Percentiles rank a stretch among this genome's conserved stretches.
Conservation (phyloP, 352 stramenopile species). For the Nothophytophthora sp. region DNA sequence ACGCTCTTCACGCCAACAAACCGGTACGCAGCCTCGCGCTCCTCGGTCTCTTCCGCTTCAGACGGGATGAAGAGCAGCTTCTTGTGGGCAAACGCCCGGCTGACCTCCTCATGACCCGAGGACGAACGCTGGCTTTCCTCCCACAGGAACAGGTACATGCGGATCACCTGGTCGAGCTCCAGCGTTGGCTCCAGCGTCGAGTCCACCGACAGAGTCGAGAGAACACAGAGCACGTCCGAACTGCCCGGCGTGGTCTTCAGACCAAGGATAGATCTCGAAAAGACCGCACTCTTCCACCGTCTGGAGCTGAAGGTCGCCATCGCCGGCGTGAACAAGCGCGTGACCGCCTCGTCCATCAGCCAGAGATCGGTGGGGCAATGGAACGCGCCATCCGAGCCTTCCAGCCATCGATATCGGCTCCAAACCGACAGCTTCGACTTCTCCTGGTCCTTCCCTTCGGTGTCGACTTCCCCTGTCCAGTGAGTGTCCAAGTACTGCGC, state of each 20-base stretch:
- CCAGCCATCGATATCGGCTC: slow-evolving; percentile 37
- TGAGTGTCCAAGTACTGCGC: slow-evolving; percentile 41
- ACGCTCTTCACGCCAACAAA: slow-evolving; percentile 32
- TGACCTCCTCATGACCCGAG: slow-evolving; percentile 16
- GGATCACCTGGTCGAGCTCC: slow-evolving; percentile 20
- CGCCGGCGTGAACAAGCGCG: slow-evolving; percentile 35
- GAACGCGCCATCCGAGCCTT: slow-evolving; percentile 39
- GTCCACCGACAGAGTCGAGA: slow-evolving; percentile 31
- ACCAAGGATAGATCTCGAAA: slow-evolving; percentile 37
- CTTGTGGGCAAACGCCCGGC: slow-evolving; percentile 25
- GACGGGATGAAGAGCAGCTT: slow-evolving; percentile 27
- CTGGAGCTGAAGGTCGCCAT: slow-evolving; percentile 52
- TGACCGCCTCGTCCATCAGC: slow-evolving; percentile 29
- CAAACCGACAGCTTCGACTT: slow-evolving; percentile 18
- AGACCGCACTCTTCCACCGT: slow-evolving; percentile 35
- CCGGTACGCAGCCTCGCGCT: neutral
- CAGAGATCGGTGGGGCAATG: slow-evolving; percentile 44
- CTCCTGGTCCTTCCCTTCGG: slow-evolving; percentile 12
- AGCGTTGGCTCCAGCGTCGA: slow-evolving; percentile 11
- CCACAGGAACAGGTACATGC: slow-evolving; percentile 47
- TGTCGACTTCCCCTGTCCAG: slow-evolving; percentile 34
- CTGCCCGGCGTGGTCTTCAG: slow-evolving; percentile 43
- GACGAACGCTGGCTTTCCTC: slow-evolving; percentile 34
- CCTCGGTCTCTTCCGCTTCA: neutral
- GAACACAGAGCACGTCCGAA: slow-evolving; percentile 42